A percentile compares a stretch with the other conserved stretches of the same genome.
phyloP scores from a whole-genome alignment of 768 basidiomycete species.

The Lactifluus subvellereus region DNA sequence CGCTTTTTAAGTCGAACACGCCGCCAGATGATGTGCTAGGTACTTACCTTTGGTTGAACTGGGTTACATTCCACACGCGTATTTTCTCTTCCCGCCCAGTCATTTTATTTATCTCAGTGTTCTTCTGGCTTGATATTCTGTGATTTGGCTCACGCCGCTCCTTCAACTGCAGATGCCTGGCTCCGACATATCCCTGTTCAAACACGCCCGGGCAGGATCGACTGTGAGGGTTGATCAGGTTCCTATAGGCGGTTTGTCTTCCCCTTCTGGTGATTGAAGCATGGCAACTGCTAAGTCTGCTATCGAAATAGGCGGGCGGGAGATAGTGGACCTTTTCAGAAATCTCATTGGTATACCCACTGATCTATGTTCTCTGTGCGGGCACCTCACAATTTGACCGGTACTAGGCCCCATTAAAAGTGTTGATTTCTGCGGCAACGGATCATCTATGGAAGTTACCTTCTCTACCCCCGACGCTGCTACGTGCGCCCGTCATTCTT shows the following conservation, averaged over 20 bases:
- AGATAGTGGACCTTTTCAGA: conserved; percentile 52
- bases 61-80: neutral
- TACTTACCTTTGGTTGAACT: neutral
- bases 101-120: neutral
- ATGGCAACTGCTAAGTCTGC: neutral
- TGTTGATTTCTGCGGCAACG: conserved; percentile 24
- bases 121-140: neutral
- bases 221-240: conserved; percentile 22
- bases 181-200: conserved; percentile 15
- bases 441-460: conserved; percentile 44
- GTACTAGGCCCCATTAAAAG: conserved; percentile 14
- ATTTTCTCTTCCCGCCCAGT: neutral
- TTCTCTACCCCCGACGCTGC: conserved; percentile 50
- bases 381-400: neutral
- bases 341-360: conserved; percentile 46
- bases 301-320: conserved; percentile 35
- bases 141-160: neutral
- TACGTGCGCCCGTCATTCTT: conserved; percentile 36
- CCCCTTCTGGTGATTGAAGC: neutral
- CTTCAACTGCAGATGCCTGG: neutral
- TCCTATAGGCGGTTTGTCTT: conserved; percentile 17
- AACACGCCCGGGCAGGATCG: conserved; percentile 13
- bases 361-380: neutral
- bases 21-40: neutral
- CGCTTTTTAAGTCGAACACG: neutral